Base-by-base conservation (phyloP, 192 early-diverging fungal species). In the Coemansia sp. region DNA sequence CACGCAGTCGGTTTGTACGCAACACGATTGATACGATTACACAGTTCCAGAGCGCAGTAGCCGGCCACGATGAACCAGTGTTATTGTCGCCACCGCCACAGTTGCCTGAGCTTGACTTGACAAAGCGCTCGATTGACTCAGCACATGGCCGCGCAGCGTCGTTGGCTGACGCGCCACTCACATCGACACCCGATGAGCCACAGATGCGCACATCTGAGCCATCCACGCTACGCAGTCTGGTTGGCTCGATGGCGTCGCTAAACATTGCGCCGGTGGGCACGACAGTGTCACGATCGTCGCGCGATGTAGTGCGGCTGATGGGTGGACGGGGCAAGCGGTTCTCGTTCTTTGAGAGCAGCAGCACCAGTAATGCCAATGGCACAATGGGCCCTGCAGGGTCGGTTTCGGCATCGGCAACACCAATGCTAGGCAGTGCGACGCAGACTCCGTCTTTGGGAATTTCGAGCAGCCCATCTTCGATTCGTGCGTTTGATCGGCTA, bases 1-100 rank as follows among this genome's bases (percentile, higher is more conserved):
- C 88, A 2, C 75, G 83, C 55, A 86, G 84, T 29, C 84, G 85
- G 13, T 92, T 90, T 74, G 82, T 91, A 12, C 78, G 84, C 37
- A 92, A 92, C 49, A 92, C 90, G 1, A 85, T 91, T 12, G 80
- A 82, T 43, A 82, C 80, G 1, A 78, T 82, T 39, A 41, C 71
- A 11, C 73, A 75, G 65, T 79, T 83, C 65, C 73, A 77, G 59
- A 66, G 45, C 61, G 59, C 71, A 0, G 58, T 57, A 3, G 16
- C 41, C 1, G 48, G 54, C 0, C 29, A 12, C 29, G 69, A 58
- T 5, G 63, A 56, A 5, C 37, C 59, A 3, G 54, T 48, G 27
- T 22, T 37, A 24, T 16, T 38, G 61, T 71, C 75, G 18, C 57
- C 64, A 3, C 68, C 72, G 32, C 79, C 79, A 20, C 79, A 82